Percentiles rank a stretch among this genome's conserved stretches.
Evolutionary conservation across 2,329 filamentous ascomycete species (phyloP).

Genomic region (Pseudogymnoascus pannorum): DNA sequence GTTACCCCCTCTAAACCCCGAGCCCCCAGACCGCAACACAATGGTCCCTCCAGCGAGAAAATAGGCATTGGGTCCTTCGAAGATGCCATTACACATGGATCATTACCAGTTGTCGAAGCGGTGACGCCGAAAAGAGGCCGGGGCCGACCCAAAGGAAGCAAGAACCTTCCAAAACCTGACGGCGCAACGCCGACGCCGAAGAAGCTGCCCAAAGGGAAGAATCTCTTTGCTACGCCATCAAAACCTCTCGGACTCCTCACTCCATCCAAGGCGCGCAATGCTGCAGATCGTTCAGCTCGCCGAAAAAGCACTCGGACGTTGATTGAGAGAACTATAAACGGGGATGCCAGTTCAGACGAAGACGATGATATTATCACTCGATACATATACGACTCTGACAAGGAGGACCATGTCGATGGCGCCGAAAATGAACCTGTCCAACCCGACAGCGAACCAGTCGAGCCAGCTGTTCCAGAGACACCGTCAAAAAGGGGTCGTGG

Average conservation of each 20-base stretch:
- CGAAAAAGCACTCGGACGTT: slow-evolving; percentile 75
- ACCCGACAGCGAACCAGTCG: slow-evolving; percentile 10
- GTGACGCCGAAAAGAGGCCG: background rate
- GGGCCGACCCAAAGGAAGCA: background rate
- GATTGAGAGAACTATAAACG: slow-evolving; percentile 62
- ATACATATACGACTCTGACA: slow-evolving; percentile 57
- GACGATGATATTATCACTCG: slow-evolving; percentile 61
- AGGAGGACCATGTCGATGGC: slow-evolving; percentile 34
- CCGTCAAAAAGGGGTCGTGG: slow-evolving; percentile 45
- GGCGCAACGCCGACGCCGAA: slow-evolving; percentile 16
- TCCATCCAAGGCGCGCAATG: slow-evolving; percentile 32
- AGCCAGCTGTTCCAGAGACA: slow-evolving; percentile 32
- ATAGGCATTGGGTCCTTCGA: background rate
- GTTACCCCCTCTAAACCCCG: background rate
- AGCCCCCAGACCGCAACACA: background rate
- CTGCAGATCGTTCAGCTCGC: slow-evolving; percentile 70
- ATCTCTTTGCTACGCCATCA: slow-evolving; percentile 25
- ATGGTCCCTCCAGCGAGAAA: background rate
- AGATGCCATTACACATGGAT: background rate
- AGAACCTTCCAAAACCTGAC: background rate
- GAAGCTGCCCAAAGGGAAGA: slow-evolving; percentile 18
- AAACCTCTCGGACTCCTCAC: slow-evolving; percentile 14
- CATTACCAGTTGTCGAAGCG: background rate
- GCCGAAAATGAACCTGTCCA: slow-evolving; percentile 25
- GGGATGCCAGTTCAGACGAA: slow-evolving; percentile 60